Conservation (phyloP, 441 rosid genomes). For the Eruca vesicaria region DNA sequence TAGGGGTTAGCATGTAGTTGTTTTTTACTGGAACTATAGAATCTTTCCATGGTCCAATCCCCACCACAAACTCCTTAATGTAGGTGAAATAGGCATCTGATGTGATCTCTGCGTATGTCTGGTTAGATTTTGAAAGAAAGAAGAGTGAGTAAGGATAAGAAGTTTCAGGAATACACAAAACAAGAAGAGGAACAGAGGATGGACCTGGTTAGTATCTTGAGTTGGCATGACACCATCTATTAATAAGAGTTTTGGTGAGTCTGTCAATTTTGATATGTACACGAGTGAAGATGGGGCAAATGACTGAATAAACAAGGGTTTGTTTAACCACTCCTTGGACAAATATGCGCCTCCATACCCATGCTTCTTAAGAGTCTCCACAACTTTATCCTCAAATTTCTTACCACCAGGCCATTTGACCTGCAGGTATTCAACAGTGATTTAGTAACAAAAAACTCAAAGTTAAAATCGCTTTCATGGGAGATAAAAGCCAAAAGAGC, state of each 20-base stretch:
- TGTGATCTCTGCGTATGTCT: conserved; percentile 83
- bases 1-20: conserved; percentile 55
- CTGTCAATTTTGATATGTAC: conserved; percentile 59
- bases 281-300: conserved; percentile 86
- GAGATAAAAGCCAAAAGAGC: not conserved
- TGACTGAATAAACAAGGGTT: conserved; percentile 81
- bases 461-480: not conserved
- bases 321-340: conserved; percentile 70
- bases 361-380: conserved; percentile 58
- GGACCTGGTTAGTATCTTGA: conserved; percentile 84
- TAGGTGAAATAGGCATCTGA: conserved; percentile 66
- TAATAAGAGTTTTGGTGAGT: conserved; percentile 65
- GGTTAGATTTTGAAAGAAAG: conserved; percentile 10
- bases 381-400: conserved; percentile 62
- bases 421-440: conserved; percentile 32
- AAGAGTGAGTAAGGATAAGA: not conserved
- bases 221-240: conserved; percentile 65
- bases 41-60: conserved; percentile 93
- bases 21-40: conserved; percentile 57
- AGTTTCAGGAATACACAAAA: not conserved
- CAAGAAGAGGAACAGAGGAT: not conserved
- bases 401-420: conserved; percentile 79
- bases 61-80: conserved; percentile 71
- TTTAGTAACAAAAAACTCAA: not conserved
- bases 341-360: conserved; percentile 70